Conservation (phyloP, 169 alveolate genomes). For the Theileria sp. region DNA sequence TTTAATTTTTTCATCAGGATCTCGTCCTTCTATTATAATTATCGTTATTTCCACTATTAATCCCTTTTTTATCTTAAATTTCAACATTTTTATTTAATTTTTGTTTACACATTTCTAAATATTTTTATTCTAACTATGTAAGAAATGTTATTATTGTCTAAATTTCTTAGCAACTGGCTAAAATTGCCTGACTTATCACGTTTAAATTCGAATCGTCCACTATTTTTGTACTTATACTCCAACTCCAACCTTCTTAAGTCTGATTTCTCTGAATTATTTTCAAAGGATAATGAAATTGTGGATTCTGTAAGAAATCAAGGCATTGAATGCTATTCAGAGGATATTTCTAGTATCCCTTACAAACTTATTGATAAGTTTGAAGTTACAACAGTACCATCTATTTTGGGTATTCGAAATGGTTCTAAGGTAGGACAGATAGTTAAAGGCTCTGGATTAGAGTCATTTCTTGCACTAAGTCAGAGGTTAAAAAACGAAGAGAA, state of each 20-base stretch:
- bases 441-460: neutral
- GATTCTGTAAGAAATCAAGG: conserved; percentile 4
- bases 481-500: conserved; percentile 9
- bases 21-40: neutral
- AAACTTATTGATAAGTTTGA: conserved; percentile 20
- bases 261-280: neutral
- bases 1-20: neutral
- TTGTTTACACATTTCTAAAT: conserved; percentile 5
- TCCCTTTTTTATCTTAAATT: neutral
- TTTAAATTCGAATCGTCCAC: conserved; percentile 4
- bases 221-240: conserved; percentile 4
- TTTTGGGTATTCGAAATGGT: conserved; percentile 29
- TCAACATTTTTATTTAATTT: neutral
- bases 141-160: conserved; percentile 6
- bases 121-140: too few species aligned
- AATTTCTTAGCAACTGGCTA: neutral
- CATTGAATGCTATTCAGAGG: conserved; percentile 33
- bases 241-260: neutral
- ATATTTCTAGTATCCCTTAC: conserved; percentile 14
- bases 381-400: conserved; percentile 40
- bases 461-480: conserved; percentile 22
- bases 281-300: neutral
- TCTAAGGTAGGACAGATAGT: conserved; percentile 30
- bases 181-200: conserved; percentile 10
- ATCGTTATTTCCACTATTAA: neutral